These are phyloP conservation scores for Sicyos edulis DNA, from an alignment of 306 rosid species.

Conservation along the genomic window DNA sequence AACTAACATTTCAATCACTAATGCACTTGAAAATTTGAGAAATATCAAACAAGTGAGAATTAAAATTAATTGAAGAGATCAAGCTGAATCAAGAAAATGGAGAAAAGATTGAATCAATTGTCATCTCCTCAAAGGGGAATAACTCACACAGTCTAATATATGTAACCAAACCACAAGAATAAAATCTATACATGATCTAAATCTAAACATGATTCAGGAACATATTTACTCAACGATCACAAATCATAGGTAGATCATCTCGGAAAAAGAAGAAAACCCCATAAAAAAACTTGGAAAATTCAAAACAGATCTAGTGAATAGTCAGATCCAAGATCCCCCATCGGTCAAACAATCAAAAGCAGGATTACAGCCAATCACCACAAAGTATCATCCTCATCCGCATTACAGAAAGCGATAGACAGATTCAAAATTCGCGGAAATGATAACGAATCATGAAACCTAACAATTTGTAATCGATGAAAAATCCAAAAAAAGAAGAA, in stretches of 20 bases:
- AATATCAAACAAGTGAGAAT: no score
- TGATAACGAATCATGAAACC: not conserved
- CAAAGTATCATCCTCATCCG: not conserved
- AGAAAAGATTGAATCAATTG: no score
- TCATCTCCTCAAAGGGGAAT: no score
- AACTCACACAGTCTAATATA: no score
- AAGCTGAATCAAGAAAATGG: no score
- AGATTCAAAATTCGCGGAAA: not conserved
- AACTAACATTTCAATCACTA: no score
- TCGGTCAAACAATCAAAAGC: slow-evolving; percentile 1
- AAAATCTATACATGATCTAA: no score
- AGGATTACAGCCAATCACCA: not conserved
- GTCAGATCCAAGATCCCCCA: slow-evolving; percentile 3
- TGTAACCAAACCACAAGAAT: no score
- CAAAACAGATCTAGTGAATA: slow-evolving; percentile 7
- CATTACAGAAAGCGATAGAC: not conserved
- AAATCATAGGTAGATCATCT: not conserved
- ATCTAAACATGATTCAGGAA: no score
- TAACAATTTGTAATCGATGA: not conserved
- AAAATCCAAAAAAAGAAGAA: not conserved
- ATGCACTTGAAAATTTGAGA: no score
- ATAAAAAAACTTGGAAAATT: not conserved
- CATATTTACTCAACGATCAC: not conserved
- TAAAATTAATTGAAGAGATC: no score
- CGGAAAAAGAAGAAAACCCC: not conserved